Evolutionary conservation across 768 basidiomycete genomes (phyloP).

Genomic region (Cystofilobasidium bisporidii): DNA sequence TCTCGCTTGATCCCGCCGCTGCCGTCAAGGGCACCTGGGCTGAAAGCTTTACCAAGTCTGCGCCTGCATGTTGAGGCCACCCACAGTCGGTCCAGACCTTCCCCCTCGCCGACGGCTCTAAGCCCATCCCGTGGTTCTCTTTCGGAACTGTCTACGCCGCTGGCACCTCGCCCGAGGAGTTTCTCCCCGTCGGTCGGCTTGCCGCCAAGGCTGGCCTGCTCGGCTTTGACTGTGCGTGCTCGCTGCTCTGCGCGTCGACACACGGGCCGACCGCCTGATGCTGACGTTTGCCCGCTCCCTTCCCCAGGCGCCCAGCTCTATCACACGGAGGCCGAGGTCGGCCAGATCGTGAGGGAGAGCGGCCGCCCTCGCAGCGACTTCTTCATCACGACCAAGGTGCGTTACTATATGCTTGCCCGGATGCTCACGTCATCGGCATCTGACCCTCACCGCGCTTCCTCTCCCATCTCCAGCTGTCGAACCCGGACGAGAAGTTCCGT

Average conservation of each 20-base stretch:
- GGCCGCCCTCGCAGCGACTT: not conserved
- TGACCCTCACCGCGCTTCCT: too few relatives aligned
- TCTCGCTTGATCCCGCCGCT: too few relatives aligned
- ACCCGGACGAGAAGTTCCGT: not conserved
- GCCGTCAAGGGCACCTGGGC: too few relatives aligned
- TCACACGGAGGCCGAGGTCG: not conserved
- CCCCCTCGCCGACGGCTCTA: not conserved
- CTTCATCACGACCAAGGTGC: not conserved
- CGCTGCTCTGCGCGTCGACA: not conserved
- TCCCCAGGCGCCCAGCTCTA: not conserved
- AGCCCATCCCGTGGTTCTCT: constrained; percentile 2
- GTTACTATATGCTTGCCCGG: too few relatives aligned
- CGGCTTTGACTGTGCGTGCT: not conserved
- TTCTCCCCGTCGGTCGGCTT: not conserved
- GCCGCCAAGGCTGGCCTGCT: not conserved
- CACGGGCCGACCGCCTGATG: not conserved
- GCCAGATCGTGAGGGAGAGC: not conserved
- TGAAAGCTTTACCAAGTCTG: too few relatives aligned
- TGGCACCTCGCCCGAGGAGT: not conserved
- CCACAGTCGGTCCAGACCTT: not conserved
- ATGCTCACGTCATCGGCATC: too few relatives aligned
- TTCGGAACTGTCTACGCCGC: not conserved
- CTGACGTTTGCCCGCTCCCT: not conserved
- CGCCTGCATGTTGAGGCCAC: too few relatives aligned
- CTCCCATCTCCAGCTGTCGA: not conserved